A percentile compares a stretch with the other conserved stretches of the same genome.
Conservation (phyloP, 768 basidiomycete genomes). For the Lanmaoa rubissima region DNA sequence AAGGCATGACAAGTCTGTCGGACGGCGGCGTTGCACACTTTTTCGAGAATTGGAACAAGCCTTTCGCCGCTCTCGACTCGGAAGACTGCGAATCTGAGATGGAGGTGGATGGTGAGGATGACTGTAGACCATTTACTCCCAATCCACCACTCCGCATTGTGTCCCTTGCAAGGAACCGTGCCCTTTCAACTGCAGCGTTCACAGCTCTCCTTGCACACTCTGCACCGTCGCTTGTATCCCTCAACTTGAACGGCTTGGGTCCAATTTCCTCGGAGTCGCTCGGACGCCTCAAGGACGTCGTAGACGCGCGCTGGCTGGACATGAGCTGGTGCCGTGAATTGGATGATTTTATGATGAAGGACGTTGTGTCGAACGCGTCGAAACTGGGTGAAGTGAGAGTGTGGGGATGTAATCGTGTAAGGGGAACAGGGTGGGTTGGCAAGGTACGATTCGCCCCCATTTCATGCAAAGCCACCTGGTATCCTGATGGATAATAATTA, state of each 20-base stretch:
- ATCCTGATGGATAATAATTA: not conserved
- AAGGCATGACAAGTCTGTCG: constrained; percentile 58
- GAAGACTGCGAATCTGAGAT: constrained; percentile 17
- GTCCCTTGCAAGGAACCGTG: constrained; percentile 63
- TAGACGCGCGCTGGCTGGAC: constrained; percentile 59
- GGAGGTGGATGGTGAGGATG: constrained; percentile 14
- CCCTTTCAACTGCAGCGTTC: constrained; percentile 54
- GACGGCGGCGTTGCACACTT: constrained; percentile 68
- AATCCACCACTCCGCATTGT: constrained; percentile 51
- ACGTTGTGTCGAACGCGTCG: constrained; percentile 49
- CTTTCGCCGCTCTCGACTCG: constrained; percentile 8
- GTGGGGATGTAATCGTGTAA: constrained; percentile 54
- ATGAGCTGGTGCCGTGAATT: constrained; percentile 82
- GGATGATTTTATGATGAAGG: constrained; percentile 81
- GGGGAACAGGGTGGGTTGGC: constrained; percentile 39
- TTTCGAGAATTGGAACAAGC: constrained; percentile 54
- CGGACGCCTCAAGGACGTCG: constrained; percentile 34
- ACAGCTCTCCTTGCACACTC: constrained; percentile 66
- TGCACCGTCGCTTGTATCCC: constrained; percentile 48
- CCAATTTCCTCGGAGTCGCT: constrained; percentile 51
- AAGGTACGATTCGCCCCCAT: constrained; percentile 37
- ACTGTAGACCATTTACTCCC: constrained; percentile 11
- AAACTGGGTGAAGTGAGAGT: constrained; percentile 46
- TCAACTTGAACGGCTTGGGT: constrained; percentile 81
- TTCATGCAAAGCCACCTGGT: not conserved